These are phyloP conservation scores for Penicillium sp. DNA, from an alignment of 2,329 filamentous ascomycete genomes.

Conservation along the genomic window DNA sequence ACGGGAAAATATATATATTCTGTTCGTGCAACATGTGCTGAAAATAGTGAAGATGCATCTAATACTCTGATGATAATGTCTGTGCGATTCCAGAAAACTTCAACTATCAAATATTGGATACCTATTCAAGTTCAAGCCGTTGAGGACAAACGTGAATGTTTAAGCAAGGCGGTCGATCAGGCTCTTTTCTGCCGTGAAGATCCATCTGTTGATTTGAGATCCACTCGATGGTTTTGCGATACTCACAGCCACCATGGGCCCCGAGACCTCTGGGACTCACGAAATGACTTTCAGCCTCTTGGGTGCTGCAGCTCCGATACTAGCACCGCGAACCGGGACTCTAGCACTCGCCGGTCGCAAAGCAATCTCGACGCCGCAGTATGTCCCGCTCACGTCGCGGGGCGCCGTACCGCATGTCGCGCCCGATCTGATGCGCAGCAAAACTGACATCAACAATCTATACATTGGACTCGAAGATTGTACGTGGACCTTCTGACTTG, in stretches of 20 bases:
- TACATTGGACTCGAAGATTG: constrained; percentile 91
- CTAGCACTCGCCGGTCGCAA: constrained; percentile 59
- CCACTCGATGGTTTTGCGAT: constrained; percentile 8
- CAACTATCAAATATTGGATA: no score
- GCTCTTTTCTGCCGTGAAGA: no score
- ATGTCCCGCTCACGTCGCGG: constrained; percentile 71
- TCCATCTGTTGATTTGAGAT: no score
- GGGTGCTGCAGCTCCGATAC: constrained; percentile 29
- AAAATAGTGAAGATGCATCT: no score
- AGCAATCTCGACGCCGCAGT: constrained; percentile 75
- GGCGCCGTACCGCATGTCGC: constrained; percentile 83
- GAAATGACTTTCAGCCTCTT: constrained; percentile 40
- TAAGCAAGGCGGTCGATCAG: background rate
- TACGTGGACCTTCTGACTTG: constrained; percentile 47
- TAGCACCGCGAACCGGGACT: constrained; percentile 59
- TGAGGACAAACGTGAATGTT: no score
- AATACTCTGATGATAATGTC: no score
- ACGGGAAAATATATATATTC: no score
- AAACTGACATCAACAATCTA: constrained; percentile 60
- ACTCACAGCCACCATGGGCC: constrained; percentile 26
- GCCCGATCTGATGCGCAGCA: constrained; percentile 68
- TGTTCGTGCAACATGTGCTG: no score
- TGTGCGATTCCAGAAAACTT: no score
- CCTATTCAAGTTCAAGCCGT: no score
- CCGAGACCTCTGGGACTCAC: constrained; percentile 19